phyloP scores from a whole-genome alignment of 108 stramenopile genomes.

The Bacterosira constricta region DNA sequence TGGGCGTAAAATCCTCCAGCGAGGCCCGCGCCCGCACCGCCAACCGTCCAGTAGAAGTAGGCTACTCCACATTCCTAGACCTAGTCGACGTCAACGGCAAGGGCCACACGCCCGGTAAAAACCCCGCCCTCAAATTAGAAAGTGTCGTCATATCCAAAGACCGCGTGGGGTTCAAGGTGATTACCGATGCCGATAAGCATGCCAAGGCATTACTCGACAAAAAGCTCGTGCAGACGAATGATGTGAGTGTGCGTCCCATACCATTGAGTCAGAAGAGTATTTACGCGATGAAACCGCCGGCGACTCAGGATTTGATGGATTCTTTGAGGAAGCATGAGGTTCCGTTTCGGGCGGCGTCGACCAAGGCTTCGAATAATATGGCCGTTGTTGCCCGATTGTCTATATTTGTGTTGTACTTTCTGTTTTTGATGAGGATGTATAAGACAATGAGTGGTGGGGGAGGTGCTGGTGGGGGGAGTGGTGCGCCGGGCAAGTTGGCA shows the following conservation, averaged over 20 bases:
- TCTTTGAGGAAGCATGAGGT: conserved; percentile 55
- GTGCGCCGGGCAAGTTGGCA: conserved; percentile 74
- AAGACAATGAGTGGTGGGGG: conserved; percentile 54
- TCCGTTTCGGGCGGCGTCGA: conserved; percentile 67
- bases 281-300: conserved; percentile 64
- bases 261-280: conserved; percentile 34
- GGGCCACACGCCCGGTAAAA: conserved; percentile 36
- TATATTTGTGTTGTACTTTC: conserved; percentile 62
- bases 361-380: conserved; percentile 42
- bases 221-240: conserved; percentile 29
- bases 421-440: conserved; percentile 74
- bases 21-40: conserved; percentile 11
- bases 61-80: conserved; percentile 77
- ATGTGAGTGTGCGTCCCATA: conserved; percentile 32
- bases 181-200: conserved; percentile 43
- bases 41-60: conserved; percentile 62
- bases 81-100: conserved; percentile 60
- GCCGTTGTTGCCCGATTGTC: conserved; percentile 44
- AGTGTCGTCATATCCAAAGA: conserved; percentile 69
- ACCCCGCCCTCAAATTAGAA: conserved; percentile 49
- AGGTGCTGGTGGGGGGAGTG: conserved; percentile 31
- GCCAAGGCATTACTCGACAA: conserved; percentile 30
- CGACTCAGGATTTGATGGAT: conserved; percentile 65
- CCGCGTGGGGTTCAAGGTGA: conserved; percentile 55
- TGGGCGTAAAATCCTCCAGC: conserved; percentile 15